A percentile compares a stretch with the other conserved stretches of the same genome.
Conservation (phyloP, 73 alveolate genomes). For the Effrenium voratum region DNA sequence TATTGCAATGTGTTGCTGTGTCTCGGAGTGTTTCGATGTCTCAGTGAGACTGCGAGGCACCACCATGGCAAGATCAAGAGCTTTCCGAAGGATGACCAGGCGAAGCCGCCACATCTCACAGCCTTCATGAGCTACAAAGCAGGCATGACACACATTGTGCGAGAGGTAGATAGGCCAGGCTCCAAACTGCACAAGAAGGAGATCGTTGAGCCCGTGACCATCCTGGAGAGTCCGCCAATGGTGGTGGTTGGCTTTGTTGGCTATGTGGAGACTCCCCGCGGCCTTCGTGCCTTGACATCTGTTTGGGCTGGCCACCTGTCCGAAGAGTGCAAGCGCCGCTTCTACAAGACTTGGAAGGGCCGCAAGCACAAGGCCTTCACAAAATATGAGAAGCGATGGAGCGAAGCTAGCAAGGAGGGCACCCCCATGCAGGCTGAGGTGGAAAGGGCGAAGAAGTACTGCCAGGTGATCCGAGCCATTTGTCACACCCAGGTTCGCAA, state of each 20-base stretch:
- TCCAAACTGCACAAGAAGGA: slow-evolving; percentile 99
- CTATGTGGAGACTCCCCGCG: slow-evolving; percentile 99
- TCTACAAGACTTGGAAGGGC: slow-evolving; percentile 99
- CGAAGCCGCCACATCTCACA: slow-evolving; percentile 98
- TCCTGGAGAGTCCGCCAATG: slow-evolving; percentile 99
- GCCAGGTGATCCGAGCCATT: slow-evolving; percentile 99
- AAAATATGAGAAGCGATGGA: slow-evolving; percentile 98
- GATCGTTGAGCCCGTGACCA: slow-evolving; percentile 99
- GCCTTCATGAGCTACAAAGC: slow-evolving; percentile 99
- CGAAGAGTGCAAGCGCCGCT: slow-evolving; percentile 99
- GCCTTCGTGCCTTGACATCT: slow-evolving; percentile 99
- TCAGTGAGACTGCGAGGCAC: slow-evolving; percentile 98
- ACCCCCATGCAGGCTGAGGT: slow-evolving; percentile 97
- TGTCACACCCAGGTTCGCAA: slow-evolving; percentile 98
- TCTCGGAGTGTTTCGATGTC: background rate
- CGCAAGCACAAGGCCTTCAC: slow-evolving; percentile 99
- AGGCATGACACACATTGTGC: slow-evolving; percentile 99
- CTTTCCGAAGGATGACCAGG: slow-evolving; percentile 99
- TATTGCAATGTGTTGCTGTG: background rate
- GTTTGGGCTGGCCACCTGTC: slow-evolving; percentile 99
- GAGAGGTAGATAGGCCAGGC: slow-evolving; percentile 99
- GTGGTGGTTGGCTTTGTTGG: slow-evolving; percentile 99
- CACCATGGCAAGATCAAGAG: slow-evolving; percentile 96
- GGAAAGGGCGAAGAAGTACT: slow-evolving; percentile 98
- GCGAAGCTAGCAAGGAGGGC: slow-evolving; percentile 96